Base-by-base conservation (phyloP, 345 rosid species). In the Sisymbrium irio region DNA sequence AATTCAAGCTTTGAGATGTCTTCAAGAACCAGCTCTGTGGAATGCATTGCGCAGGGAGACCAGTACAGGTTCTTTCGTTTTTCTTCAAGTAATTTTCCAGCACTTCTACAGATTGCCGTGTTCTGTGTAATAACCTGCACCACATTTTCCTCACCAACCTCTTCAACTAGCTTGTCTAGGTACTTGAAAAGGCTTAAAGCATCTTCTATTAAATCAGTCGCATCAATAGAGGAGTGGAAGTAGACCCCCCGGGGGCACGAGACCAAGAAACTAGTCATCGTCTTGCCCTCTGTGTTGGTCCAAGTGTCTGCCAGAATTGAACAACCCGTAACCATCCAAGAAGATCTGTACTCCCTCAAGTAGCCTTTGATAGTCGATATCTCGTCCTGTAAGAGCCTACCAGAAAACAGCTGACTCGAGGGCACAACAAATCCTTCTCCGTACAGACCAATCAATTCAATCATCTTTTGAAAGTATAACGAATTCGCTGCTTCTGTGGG, bases 41-140 rank as follows among this genome's bases (percentile, higher is more conserved):
- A 82, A 71, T 85, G 65, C 41, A 79, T 71, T 39, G 94, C 94
- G 74, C 94, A 90, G 39, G 94, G 93, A 8, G 87, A 84, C 97
- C 97, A 88, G 81, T 85, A 90, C 49, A 90, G 69, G 72, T 88
- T 85, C 71, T 86, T 84, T 74, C 89, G 82, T 65, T 79, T 88
- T 74, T 87, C 94, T 83, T 90, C 90, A 59, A 88, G 94, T 84
- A 88, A 79, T 76, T 90, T 90, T 53, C 97, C 97, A 63, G 92
- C 89, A 67, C 82, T 74, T 79, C 80, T 84, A 59, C 78, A 86
- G 69, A 80, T 73, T 20, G 51, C 54, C 8, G 85, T 84, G 81
- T 83, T 83, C 81, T 78, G 79, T 36, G 91, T 88, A 64, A 90
- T 78, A 53, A 86, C 89, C 91, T 85, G 97, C 51, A 90, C 83